Evolutionary conservation across 2,329 filamentous ascomycete species (phyloP).

Genomic region (Alternaria triticina): DNA sequence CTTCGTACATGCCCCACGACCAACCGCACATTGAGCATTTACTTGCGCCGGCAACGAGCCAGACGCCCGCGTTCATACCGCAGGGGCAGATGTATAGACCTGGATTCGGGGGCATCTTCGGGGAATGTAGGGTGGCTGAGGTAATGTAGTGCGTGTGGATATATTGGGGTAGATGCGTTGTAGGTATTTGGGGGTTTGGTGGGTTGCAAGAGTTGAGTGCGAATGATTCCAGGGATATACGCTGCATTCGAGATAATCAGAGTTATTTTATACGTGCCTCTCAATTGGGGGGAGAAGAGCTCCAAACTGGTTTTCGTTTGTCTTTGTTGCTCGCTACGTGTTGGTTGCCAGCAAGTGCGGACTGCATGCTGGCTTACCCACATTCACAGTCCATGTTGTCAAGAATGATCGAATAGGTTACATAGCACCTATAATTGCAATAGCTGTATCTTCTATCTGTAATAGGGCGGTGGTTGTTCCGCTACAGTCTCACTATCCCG

Average conservation of each 20-base stretch:
- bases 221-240: neutral
- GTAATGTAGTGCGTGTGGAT: neutral
- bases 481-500: neutral
- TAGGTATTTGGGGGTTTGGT: neutral
- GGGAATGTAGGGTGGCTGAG: neutral
- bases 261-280: neutral
- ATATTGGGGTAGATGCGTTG: neutral
- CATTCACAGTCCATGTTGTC: too few species aligned
- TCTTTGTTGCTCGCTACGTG: neutral
- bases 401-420: neutral
- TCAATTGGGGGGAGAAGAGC: too few species aligned
- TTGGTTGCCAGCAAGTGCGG: neutral
- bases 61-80: neutral
- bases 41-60: neutral
- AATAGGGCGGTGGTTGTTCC: conserved; percentile 9
- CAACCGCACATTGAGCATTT: neutral
- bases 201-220: neutral
- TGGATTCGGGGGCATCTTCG: neutral
- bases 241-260: neutral
- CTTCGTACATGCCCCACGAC: conserved; percentile 1
- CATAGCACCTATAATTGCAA: neutral
- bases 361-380: neutral
- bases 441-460: neutral
- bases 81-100: neutral
- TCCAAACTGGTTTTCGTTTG: too few species aligned